Base-by-base conservation (phyloP, 2,329 filamentous ascomycete species). In the Penicillium aurantiogriseum region DNA sequence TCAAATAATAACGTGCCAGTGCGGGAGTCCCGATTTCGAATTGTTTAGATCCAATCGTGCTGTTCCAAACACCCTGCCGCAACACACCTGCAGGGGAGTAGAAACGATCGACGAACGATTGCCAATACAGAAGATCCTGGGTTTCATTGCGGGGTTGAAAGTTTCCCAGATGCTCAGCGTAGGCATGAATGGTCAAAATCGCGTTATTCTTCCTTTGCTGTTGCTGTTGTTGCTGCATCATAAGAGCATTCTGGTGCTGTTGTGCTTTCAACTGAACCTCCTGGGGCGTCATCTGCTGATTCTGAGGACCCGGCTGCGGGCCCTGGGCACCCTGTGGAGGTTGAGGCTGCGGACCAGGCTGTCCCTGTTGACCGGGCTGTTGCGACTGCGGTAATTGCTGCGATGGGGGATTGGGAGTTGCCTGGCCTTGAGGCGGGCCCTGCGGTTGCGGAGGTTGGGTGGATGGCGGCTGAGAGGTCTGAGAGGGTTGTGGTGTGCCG, bases 1-100 rank as follows among this genome's bases (percentile, higher is more conserved):
- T 92, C 67, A 89, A 86, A 72, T 96, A 97, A 74, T 94, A 97
- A 68, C 93, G 87, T 35, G 93, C 86, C 45, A 99, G 81, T 0
- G 90, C 90, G 4, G 92, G 85, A 57, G 85, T 90, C 3, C 88
- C 85, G 48, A 97, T 91, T 71, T 97, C 92, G 68, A 92, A 97
- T 67, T 89, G 86, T 77, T 95, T 97, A 54, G 88, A 80, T 44
- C 87, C 84, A 56, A 77, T 77, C 21, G 83, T 80, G 5, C 71
- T 67, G 27, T 77, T 75, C 63, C 74, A 81, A 17, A 95, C 79
- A 4, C 86, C 84, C 66, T 93, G 86, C 42, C 92, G 85, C 69
- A 96, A 88, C 9, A 91, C 85, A 9, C 91, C 92, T 29, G 83
- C 84, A 0, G 83, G 81, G 0, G 91, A 88, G 75, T 97, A 99